Evolutionary conservation across 371 early-diverging fungal species (phyloP), one percentile per base, ranked within the genome.

Genomic region (Parasitella parasitica): DNA sequence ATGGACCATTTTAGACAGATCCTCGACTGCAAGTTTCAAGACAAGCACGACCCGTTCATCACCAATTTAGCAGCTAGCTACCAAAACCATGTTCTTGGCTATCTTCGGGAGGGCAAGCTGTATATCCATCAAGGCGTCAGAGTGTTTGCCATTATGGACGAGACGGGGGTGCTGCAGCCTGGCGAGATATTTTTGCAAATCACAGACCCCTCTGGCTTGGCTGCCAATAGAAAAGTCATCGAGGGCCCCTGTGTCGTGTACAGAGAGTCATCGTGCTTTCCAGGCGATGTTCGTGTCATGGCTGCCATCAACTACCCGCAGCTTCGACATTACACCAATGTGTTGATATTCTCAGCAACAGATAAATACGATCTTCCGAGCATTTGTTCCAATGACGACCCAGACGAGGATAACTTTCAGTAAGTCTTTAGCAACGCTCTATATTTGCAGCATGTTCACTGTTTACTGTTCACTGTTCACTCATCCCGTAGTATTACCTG

Each of bases 61-160:
- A 67, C 71, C 41, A 85, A 83, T 53, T 37, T 84, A 27, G 43
- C 86, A 16, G 64, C 76, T 11, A 59, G 84, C 6, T 78, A 80
- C 49, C 70, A 75, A 26, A 64, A 78, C n/a, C 69, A 72, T 46
- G 57, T 73, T 55, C 68, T 91, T 27, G 77, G 72, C 24, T 84
- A 83, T 9, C 53, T 91, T 12, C 78, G 84, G 54, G 70, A 85
- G 32, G 79, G 84, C 28, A 80, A 80, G 12, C 78, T 95, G 43
- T 68, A 61, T 43, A 76, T 92, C 3, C 71, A 76, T 0, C 63
- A 89, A 9, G 87, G 89, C 2, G 83, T 80, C 8, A 63, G 65
- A 12, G 77, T 91, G 3, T 72, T 90, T 36, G 95, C 94, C 5
- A 79, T 92, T 24, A 60, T 91, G 59, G 95, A 95, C 68, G 94